Base-by-base conservation (phyloP, 2,329 filamentous ascomycete genomes). In the Fusarium pilosicola region DNA sequence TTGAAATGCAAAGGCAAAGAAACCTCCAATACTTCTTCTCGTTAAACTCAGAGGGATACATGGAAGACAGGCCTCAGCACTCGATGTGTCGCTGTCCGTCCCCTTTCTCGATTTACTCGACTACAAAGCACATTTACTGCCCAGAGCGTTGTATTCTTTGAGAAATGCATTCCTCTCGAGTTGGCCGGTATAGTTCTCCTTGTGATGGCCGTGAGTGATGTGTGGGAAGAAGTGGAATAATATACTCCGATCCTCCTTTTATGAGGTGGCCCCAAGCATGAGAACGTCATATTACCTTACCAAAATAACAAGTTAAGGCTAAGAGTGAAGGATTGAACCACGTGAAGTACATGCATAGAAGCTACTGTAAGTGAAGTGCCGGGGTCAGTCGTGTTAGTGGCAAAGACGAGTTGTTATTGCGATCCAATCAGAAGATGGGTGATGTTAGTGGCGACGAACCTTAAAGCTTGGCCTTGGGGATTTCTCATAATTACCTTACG, bases 361-460 rank as follows among this genome's bases (percentile, higher is more conserved):
- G 36, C 51, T 45, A 30, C n/a, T 44, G n/a, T 45, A 45, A 49
- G 18, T 48, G 42, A 62, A 68, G 41, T 68, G 63, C 65, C 55
- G 63, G 44, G 60, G 22, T 20, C 34, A 39, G 45, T 28, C 7
- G 22, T 46, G n/a, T 48, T 54, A 65, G 65, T 68, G 65, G 65
- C 63, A 68, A 68, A 48, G 28, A 30, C 49, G 63, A 66, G 63
- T 26, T 28, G 42, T 62, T 62, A 68, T 61, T 68, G 57, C 42
- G 66, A 56, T 36, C 66, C 66, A 69, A 69, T 69, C 22, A 54
- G 3, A 68, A 34, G 17, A 48, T 62, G 34, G 30, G 24, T 48
- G 48, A 34, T 62, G n/a, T 41, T 36, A 45, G 57, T 69, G 66
- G 66, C 55, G n/a, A 67, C 44, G 38, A 51, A 34, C 26, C 65